phyloP scores from a whole-genome alignment of 2,329 filamentous ascomycete species.

The Eurotiales sp. region DNA sequence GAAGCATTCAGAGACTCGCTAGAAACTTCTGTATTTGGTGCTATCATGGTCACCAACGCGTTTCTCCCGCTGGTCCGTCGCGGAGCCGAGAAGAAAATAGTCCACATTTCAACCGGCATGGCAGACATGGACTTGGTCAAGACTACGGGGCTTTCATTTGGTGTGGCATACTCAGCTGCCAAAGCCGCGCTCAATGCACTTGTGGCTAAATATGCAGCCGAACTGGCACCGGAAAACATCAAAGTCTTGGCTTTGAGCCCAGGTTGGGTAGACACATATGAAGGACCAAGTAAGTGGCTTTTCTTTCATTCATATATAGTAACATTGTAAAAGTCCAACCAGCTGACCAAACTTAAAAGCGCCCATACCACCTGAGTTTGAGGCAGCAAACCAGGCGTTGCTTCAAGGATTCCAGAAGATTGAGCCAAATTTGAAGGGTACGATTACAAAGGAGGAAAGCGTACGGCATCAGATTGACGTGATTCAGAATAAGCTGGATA shows the following conservation, averaged over 20 bases:
- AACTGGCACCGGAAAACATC: slow-evolving; percentile 30
- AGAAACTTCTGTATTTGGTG: slow-evolving; percentile 28
- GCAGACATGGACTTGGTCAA: slow-evolving; percentile 27
- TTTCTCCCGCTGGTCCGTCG: slow-evolving; percentile 41
- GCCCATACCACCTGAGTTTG: background rate
- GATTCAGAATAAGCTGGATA: slow-evolving; percentile 21
- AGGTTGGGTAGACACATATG: slow-evolving; percentile 27
- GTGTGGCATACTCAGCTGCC: slow-evolving; percentile 32
- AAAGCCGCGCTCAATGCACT: slow-evolving; percentile 43
- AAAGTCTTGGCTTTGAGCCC: slow-evolving; percentile 33
- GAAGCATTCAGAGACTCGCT: slow-evolving; percentile 22
- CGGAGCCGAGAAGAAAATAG: slow-evolving; percentile 40
- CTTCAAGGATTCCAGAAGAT: slow-evolving; percentile 21
- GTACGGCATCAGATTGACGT: slow-evolving; percentile 23
- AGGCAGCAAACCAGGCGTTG: slow-evolving; percentile 9
- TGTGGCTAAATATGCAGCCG: slow-evolving; percentile 39
- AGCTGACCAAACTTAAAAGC: background rate
- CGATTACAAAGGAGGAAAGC: slow-evolving; percentile 25
- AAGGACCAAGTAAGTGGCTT: slow-evolving; percentile 18
- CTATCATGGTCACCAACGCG: slow-evolving; percentile 32
- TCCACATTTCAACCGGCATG: slow-evolving; percentile 37
- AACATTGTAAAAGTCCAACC: no score
- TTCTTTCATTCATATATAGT: background rate
- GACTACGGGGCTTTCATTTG: slow-evolving; percentile 20
- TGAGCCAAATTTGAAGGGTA: slow-evolving; percentile 20